Base-by-base conservation (phyloP, 352 stramenopile species). In the Globisporangium abappressorium region DNA sequence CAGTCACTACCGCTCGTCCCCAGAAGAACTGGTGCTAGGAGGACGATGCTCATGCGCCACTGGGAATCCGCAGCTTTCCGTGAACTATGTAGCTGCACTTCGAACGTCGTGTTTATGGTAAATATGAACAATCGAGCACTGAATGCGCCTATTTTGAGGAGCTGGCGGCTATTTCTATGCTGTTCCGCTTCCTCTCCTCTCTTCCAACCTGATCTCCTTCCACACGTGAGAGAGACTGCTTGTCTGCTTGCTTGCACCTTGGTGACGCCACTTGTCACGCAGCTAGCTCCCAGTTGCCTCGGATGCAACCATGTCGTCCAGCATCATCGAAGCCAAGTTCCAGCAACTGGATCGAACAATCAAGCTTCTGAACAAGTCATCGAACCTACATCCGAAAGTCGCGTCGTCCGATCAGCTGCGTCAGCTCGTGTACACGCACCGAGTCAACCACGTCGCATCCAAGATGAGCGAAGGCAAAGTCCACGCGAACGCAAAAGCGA, bases 271-370 rank as follows among this genome's bases (percentile, higher is more conserved):
- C 24, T 36, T 36, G n/a, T 30, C n/a, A 18, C n/a, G n/a, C 15
- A 12, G 3, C 30, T 33, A 33, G 5, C 3, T 33, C 30, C 3
- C 30, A 33, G 53, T 18, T 18, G 6, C 24, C 30, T 36, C 11
- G 24, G 15, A 26, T n/a, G 33, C 62, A 24, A 14, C 15, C 55
- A 89, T 91, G 82, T 91, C 82, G 24, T 86, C 73, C 9, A 81
- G 76, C 53, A 78, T 89, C 55, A 84, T 91, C 43, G 82, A 91
- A 64, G 79, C 79, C 49, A 89, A 89, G 64, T 91, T 89, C 67
- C 79, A 84, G 64, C 70, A 76, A 26, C 63, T 91, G 34, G 82
- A 91, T 26, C 71, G 70, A 28, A 81, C 76, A 6, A 89, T 87
- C 55, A 79, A 77, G 43, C 61, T 79, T 49, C 61, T 90, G 53